These are phyloP conservation scores for Helianthus tuberosus DNA, from an alignment of 129 eudicot species.

Conservation along the genomic window DNA sequence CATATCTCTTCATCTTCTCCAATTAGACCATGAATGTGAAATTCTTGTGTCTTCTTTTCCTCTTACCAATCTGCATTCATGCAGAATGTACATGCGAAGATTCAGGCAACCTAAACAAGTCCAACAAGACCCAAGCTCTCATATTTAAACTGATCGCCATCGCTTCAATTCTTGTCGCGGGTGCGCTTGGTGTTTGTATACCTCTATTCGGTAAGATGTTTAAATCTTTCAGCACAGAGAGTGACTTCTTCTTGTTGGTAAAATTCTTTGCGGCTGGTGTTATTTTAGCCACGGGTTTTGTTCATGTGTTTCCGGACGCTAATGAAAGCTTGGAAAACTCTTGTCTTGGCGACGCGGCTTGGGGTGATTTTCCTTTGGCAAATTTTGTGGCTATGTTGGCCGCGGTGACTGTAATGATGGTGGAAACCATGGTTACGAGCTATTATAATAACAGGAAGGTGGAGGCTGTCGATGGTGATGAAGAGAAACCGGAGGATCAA, in stretches of 20 bases:
- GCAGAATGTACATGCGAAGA: constrained; percentile 40
- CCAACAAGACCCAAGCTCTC: constrained; percentile 27
- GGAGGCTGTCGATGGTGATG: neutral
- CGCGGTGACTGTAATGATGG: constrained; percentile 45
- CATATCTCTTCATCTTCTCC: neutral
- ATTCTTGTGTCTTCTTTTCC: constrained; percentile 10
- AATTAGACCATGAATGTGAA: constrained; percentile 11
- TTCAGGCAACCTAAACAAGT: neutral
- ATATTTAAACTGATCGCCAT: constrained; percentile 39
- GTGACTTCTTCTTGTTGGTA: constrained; percentile 27
- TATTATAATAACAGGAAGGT: neutral
- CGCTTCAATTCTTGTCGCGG: constrained; percentile 38
- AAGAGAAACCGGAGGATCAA: constrained; percentile 24
- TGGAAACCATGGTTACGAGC: constrained; percentile 33
- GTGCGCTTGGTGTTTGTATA: constrained; percentile 41
- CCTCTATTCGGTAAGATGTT: constrained; percentile 41
- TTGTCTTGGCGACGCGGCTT: constrained; percentile 37
- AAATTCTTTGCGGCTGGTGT: constrained; percentile 60
- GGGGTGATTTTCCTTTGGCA: constrained; percentile 50
- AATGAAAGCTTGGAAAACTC: constrained; percentile 43
- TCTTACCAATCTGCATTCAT: constrained; percentile 22
- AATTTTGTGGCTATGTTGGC: constrained; percentile 52
- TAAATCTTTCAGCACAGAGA: constrained; percentile 34
- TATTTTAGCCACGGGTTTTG: constrained; percentile 57
- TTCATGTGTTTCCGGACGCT: constrained; percentile 65